These are phyloP conservation scores for Dactylis glomerata DNA, from an alignment of 176 grass and related monocot species.

Conservation along the genomic window DNA sequence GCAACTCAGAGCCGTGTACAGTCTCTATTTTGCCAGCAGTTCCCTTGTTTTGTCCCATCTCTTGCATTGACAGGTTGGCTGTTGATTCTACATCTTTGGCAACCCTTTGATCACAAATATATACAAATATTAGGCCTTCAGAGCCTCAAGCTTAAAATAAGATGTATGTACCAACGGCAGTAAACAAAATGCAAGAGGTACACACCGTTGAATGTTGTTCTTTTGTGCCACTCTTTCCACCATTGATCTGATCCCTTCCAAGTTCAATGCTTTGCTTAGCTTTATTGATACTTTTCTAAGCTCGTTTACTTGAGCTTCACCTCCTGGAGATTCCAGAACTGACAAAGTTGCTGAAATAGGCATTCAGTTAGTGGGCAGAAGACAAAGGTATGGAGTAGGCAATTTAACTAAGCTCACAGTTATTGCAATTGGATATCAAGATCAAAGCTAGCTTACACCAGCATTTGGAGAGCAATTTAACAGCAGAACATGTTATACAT, in stretches of 20 bases:
- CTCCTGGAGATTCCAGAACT: conserved; percentile 35
- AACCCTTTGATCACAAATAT: conserved; percentile 41
- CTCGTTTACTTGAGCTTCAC: conserved; percentile 42
- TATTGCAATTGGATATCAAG: background rate
- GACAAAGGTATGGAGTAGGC: background rate
- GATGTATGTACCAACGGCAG: background rate
- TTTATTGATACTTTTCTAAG: conserved; percentile 50
- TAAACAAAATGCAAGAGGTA: background rate
- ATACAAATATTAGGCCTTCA: conserved; percentile 21
- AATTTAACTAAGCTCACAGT: background rate
- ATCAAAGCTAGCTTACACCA: background rate
- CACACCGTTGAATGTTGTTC: conserved; percentile 54
- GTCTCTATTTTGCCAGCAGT: conserved; percentile 41
- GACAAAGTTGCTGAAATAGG: conserved; percentile 44
- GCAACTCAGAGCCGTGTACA: conserved; percentile 39
- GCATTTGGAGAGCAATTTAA: background rate
- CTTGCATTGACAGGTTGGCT: conserved; percentile 45
- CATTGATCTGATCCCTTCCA: conserved; percentile 63
- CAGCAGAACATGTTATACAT: background rate
- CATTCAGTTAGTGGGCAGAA: background rate
- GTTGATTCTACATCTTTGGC: conserved; percentile 46
- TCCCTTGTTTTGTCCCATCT: conserved; percentile 35
- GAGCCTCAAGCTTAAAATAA: conserved; percentile 1
- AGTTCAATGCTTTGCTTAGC: conserved; percentile 60
- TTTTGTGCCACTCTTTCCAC: conserved; percentile 55